These are phyloP conservation scores for Cryptosporidium ubiquitum DNA, from an alignment of 169 alveolate genomes.

Conservation along the genomic window DNA sequence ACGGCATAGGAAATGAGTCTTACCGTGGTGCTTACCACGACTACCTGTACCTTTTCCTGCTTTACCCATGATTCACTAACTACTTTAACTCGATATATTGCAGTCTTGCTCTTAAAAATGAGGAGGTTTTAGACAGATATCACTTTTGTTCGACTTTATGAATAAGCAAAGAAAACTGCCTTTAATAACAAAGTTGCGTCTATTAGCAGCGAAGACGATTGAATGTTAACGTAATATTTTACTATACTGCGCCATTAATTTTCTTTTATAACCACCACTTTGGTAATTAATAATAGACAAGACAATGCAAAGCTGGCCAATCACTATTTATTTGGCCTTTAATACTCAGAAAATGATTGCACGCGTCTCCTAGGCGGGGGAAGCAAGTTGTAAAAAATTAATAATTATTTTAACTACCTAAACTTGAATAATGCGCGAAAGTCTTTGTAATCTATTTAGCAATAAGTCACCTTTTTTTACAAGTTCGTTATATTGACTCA, in stretches of 20 bases:
- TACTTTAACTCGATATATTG: not conserved
- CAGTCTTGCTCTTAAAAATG: not conserved
- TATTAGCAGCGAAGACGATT: not conserved
- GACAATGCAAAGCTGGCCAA: not conserved
- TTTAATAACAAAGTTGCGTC: not conserved
- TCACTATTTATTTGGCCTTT: not conserved
- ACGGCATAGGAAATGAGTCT: conserved; percentile 96
- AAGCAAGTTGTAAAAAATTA: not conserved
- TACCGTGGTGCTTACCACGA: conserved; percentile 95
- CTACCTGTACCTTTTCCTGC: conserved; percentile 97
- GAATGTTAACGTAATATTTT: not conserved
- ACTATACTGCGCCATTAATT: not conserved
- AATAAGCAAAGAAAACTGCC: not conserved
- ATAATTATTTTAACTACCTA: conserved; percentile 56
- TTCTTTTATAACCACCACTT: not conserved
- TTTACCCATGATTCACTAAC: conserved; percentile 85
- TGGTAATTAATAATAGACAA: not conserved
- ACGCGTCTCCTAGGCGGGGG: conserved; percentile 38
- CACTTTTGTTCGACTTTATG: not conserved
- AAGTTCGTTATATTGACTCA: conserved; percentile 79
- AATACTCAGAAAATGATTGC: not conserved
- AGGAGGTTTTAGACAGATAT: not conserved
- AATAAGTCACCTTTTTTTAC: conserved; percentile 84
- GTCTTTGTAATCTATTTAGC: conserved; percentile 85
- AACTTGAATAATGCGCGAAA: conserved; percentile 86